Evolutionary conservation across 306 rosid genomes (phyloP).

Genomic region (Pueraria montana): DNA sequence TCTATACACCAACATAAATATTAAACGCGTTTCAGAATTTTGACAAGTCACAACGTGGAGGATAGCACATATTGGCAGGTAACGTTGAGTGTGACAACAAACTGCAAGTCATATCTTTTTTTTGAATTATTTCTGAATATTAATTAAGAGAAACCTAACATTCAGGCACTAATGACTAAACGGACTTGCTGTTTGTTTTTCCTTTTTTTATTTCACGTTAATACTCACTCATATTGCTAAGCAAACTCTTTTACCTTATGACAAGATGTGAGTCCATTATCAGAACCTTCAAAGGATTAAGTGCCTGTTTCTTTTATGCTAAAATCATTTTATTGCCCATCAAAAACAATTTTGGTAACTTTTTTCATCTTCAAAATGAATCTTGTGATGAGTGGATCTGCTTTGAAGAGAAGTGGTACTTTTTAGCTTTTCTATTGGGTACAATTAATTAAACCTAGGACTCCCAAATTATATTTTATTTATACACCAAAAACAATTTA

Average conservation of each 20-base stretch:
- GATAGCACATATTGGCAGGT: not conserved
- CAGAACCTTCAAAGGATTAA: not conserved
- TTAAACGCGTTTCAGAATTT: not conserved
- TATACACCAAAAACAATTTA: too few species aligned
- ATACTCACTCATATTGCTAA: not conserved
- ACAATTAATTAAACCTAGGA: not conserved
- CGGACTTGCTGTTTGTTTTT: not conserved
- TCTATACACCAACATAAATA: not conserved
- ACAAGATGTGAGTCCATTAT: not conserved
- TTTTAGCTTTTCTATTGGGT: not conserved
- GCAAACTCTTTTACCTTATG: not conserved
- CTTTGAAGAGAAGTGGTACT: not conserved
- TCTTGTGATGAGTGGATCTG: not conserved
- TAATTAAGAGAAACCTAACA: conserved; percentile 21
- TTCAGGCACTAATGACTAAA: not conserved
- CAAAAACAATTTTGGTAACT: not conserved
- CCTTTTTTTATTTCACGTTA: not conserved
- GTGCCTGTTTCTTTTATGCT: not conserved
- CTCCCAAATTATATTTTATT: too few species aligned
- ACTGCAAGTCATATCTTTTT: conserved; percentile 34
- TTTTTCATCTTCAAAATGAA: not conserved
- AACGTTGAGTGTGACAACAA: conserved; percentile 19
- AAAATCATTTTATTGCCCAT: not conserved
- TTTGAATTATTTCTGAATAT: not conserved
- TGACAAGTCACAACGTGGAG: not conserved